Evolutionary conservation across 306 rosid species (phyloP).

Genomic region (Cyamopsis tetragonoloba): DNA sequence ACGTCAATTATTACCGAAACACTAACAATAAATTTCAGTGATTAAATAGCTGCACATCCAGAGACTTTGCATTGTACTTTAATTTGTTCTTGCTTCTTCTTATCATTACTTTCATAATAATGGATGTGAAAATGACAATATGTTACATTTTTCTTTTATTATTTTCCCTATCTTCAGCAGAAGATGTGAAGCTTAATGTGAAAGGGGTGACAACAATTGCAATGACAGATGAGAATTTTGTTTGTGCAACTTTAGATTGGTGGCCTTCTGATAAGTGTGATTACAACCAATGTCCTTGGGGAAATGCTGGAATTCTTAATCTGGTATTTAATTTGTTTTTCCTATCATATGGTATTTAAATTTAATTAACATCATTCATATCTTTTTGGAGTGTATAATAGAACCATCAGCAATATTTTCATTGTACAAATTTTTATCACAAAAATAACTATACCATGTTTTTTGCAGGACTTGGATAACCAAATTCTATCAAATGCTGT

Average conservation of each 20-base stretch:
- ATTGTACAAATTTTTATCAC: neutral
- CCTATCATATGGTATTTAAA: slow-evolving; percentile 25
- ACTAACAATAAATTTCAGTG: no score
- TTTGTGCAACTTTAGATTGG: slow-evolving; percentile 72
- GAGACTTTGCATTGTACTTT: no score
- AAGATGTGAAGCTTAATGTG: slow-evolving; percentile 35
- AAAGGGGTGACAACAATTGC: slow-evolving; percentile 39
- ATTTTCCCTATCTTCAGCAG: slow-evolving; percentile 23
- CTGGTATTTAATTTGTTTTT: slow-evolving; percentile 30
- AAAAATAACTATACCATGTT: neutral
- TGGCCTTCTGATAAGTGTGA: slow-evolving; percentile 69
- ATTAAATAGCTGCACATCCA: no score
- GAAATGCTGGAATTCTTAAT: slow-evolving; percentile 40
- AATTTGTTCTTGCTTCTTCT: no score
- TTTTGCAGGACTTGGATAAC: slow-evolving; percentile 51
- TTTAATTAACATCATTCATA: neutral
- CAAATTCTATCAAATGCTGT: slow-evolving; percentile 44
- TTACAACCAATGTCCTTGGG: slow-evolving; percentile 59
- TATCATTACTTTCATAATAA: neutral
- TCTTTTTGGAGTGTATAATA: no score
- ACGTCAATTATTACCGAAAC: no score
- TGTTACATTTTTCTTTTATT: slow-evolving; percentile 8
- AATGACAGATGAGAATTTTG: slow-evolving; percentile 47
- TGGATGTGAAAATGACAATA: slow-evolving; percentile 21
- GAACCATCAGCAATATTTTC: no score